Evolutionary conservation across 106 monocot species (phyloP).

Genomic region (Vanilla planifolia): DNA sequence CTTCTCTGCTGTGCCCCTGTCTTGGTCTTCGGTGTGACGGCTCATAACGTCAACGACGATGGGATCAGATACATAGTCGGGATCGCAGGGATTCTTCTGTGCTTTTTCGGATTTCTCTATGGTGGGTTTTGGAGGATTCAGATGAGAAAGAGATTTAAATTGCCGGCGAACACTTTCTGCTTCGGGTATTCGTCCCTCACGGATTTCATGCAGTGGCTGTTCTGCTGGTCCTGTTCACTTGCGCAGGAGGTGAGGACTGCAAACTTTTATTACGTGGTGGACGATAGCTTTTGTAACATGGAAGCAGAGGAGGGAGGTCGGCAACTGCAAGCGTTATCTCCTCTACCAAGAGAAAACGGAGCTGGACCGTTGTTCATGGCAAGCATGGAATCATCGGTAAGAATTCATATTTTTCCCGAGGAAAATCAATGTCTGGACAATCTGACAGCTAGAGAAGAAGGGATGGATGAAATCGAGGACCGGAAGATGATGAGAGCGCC

Average conservation of each 20-base stretch:
- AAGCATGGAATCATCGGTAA: not conserved
- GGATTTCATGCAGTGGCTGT: constrained; percentile 41
- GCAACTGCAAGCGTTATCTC: constrained; percentile 8
- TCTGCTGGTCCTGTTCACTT: constrained; percentile 44
- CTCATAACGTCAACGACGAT: constrained; percentile 26
- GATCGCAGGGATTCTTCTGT: constrained; percentile 20
- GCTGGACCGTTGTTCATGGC: not conserved
- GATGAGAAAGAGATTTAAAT: constrained; percentile 56
- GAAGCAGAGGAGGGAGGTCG: not conserved
- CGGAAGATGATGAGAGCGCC: too few species aligned
- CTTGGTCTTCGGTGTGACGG: constrained; percentile 31
- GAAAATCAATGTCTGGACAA: too few species aligned
- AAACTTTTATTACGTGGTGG: constrained; percentile 43
- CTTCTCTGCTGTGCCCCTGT: constrained; percentile 40
- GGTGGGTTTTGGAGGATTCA: constrained; percentile 59
- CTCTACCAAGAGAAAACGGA: constrained; percentile 20
- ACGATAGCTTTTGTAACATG: constrained; percentile 13
- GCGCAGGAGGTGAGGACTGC: constrained; percentile 63
- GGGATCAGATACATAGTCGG: constrained; percentile 2
- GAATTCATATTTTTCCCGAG: too few species aligned
- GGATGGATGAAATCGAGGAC: too few species aligned
- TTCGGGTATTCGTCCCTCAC: constrained; percentile 20
- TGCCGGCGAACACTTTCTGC: constrained; percentile 24
- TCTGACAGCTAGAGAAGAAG: too few species aligned
- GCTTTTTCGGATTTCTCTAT: constrained; percentile 34